Evolutionary conservation across 257 asterid species (phyloP), one percentile per base, ranked within the genome.

Genomic region (Dorcoceras hygrometricum): DNA sequence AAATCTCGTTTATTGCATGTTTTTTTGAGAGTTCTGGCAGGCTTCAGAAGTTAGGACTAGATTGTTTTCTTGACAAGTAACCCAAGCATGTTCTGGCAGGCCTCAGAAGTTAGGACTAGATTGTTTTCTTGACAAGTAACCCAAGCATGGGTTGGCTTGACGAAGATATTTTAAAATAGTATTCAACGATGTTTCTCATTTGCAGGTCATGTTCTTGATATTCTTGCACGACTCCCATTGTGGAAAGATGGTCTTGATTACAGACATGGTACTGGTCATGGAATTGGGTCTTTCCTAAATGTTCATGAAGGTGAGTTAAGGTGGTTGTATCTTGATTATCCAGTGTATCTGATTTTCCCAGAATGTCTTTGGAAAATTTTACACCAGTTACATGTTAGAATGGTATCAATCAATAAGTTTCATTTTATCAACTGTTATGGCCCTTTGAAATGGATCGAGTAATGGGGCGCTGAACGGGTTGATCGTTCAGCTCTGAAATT

Each of bases 261-360:
- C 77, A 87, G 96, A 77, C 99, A 94, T 71, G 99, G 99, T 51
- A 88, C 99, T 67, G 99, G 99, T 72, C 99, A 94, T 75, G 99
- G 99, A 71, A 86, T 90, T 32, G 99, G 97, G 29, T 86, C 95
- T 68, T 90, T 77, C 89, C 87, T 94, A 64, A 86, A 87, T 82
- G 97, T 94, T 78, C 99, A 93, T 74, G 99, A 93, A 80, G 96
- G 99, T 93, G 73, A 71, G 61, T 60, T 25, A 25, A 31, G 70
- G 66, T 32, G 14, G 29, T 10, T 50, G 25, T 26, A 11, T 54
- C 43, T 5, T 25, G 14, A 53, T 24, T 58, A 67, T 54, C 18
- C 23, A 8, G 31, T 25, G 10, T 62, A 36, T 22, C 3, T 11
- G 19, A 22, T 51, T 14, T 58, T 53, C 26, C 31, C n/a, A 11